Evolutionary conservation across 2,329 filamentous ascomycete genomes (phyloP), one percentile per base, ranked within the genome.

Genomic region (Monilinia fructigena): DNA sequence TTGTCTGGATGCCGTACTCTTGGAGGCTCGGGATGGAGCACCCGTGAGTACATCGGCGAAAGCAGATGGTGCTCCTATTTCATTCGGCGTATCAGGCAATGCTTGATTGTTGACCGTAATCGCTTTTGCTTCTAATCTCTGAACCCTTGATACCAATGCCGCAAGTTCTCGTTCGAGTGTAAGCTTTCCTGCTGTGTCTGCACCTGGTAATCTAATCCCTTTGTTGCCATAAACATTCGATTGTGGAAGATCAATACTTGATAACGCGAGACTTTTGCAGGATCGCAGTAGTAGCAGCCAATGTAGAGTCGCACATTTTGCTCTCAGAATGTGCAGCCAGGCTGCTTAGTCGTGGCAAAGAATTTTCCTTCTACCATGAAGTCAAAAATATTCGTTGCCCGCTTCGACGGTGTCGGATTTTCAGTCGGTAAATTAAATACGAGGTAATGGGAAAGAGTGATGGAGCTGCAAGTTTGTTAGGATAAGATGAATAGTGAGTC

Each of bases 61-160:
- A 55, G 88, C 82, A 71, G 87, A 89, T 71, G 87, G 89, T 75
- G 86, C 85, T 72, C 83, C 82, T 61, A 83, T 85, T 80, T 95
- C 92, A 77, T 89, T 93, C 58, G 93, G 92, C 12, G 92, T 95
- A 75, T 93, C 89, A 73, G 92, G 92, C 73, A 93, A 85, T 66
- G 79, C 79, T 63, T 83, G 82, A 70, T 83, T 80, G 70, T 83
- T 82, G 67, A 84, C 78, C 67, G 84, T 81, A 75, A 85, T 86
- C 71, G 91, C 89, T 79, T 89, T 89, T 72, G 87, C 86, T 81
- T 98, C 93, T 72, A 98, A 86, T 71, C 89, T 87, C 70, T 93
- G 90, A 72, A 98, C 87, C 72, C 95, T 85, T 69, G 88, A 81
- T 68, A 89, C 86, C 70, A 98, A 85, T 66, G 91, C 89, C 61